Conservation (phyloP, 208 protist genomes). For the Trypanosoma grayi region DNA sequence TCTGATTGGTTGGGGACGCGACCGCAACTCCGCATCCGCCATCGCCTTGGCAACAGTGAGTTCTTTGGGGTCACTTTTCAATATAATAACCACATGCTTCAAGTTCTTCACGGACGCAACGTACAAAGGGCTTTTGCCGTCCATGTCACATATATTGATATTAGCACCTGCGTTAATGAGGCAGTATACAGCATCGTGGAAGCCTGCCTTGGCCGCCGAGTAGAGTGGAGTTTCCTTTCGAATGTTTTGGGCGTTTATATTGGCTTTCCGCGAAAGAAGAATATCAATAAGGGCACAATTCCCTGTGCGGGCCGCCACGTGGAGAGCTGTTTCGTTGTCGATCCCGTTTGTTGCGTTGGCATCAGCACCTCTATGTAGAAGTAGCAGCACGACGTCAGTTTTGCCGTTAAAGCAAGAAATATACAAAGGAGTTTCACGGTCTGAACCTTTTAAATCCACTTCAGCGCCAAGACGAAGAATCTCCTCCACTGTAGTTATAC, state of each 20-base stretch:
- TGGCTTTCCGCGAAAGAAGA: slow-evolving; percentile 42
- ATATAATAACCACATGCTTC: slow-evolving; percentile 77
- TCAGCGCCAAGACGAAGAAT: slow-evolving; percentile 57
- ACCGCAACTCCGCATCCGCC: slow-evolving; percentile 58
- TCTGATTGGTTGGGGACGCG: slow-evolving; percentile 44
- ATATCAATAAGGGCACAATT: slow-evolving; percentile 43
- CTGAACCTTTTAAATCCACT: slow-evolving; percentile 53
- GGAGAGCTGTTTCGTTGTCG: slow-evolving; percentile 67
- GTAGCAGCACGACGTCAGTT: slow-evolving; percentile 51
- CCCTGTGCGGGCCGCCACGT: slow-evolving; percentile 58
- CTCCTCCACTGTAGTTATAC: slow-evolving; percentile 35
- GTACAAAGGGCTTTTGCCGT: slow-evolving; percentile 81
- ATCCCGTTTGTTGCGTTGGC: slow-evolving; percentile 55
- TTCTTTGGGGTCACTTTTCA: slow-evolving; percentile 55
- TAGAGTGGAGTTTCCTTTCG: slow-evolving; percentile 79
- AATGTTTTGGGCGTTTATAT: slow-evolving; percentile 70
- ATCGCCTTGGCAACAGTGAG: slow-evolving; percentile 64
- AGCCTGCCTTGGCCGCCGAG: slow-evolving; percentile 57
- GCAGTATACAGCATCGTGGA: slow-evolving; percentile 62
- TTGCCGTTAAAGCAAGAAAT: slow-evolving; percentile 77
- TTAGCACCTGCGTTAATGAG: slow-evolving; percentile 65
- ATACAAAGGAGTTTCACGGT: slow-evolving; percentile 80
- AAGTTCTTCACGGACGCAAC: slow-evolving; percentile 83
- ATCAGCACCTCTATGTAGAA: slow-evolving; percentile 61
- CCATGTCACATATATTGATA: slow-evolving; percentile 53